Conservation (phyloP, 148 eudicot species). For the Vaccinium corymbosum region DNA sequence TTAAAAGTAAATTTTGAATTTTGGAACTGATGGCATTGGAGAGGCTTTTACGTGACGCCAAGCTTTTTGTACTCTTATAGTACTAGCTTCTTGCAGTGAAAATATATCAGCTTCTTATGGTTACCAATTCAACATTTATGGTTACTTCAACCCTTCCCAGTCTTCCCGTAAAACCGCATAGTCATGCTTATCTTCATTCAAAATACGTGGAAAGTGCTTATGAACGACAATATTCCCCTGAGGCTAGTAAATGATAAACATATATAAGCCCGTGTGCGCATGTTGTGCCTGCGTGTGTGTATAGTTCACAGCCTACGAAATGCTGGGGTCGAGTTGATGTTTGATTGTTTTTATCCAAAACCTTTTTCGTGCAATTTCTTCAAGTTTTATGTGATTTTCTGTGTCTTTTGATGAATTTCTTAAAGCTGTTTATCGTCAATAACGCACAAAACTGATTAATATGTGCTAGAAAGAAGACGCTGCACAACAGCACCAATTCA, state of each 20-base stretch:
- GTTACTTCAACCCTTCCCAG: neutral
- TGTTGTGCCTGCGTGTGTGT: too few species aligned
- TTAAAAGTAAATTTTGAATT: neutral
- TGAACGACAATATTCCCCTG: neutral
- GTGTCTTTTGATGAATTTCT: conserved; percentile 2
- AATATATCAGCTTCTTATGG: neutral
- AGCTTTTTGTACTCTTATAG: neutral
- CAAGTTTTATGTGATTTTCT: neutral
- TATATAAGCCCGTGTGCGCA: too few species aligned
- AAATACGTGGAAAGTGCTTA: neutral
- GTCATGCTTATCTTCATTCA: neutral
- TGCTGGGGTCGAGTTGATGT: neutral
- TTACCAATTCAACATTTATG: neutral
- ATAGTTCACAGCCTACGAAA: neutral
- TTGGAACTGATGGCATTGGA: neutral
- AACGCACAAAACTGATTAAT: neutral
- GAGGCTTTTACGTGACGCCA: neutral
- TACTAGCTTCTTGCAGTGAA: neutral
- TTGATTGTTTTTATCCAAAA: neutral
- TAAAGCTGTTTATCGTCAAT: neutral
- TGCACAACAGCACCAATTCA: conserved; percentile 91
- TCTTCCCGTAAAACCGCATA: neutral
- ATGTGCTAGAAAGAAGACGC: conserved; percentile 86
- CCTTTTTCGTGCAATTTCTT: neutral
- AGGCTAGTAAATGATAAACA: neutral